Conservation (phyloP, 2,329 filamentous ascomycete species). For the Colletotrichum filicis region DNA sequence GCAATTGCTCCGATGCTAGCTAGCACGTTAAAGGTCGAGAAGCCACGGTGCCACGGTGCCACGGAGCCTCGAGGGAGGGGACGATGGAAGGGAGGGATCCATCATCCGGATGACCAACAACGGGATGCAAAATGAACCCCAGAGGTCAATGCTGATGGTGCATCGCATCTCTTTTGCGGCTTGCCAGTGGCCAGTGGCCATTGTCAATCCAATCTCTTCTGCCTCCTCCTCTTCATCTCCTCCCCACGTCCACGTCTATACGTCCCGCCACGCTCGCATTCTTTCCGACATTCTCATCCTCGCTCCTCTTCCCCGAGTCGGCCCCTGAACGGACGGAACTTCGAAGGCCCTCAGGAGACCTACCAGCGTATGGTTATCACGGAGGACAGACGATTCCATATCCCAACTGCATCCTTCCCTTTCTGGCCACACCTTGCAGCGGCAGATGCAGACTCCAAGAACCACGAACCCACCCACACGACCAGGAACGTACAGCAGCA, state of each 20-base stretch:
- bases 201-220: background rate
- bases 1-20: background rate
- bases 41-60: background rate
- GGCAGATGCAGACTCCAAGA: constrained; percentile 26
- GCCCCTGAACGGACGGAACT: background rate
- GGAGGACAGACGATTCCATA: background rate
- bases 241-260: background rate
- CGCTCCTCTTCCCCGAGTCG: background rate
- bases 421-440: constrained; percentile 25
- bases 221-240: background rate
- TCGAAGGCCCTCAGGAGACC: background rate
- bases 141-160: constrained; percentile 17
- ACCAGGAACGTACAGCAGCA: background rate
- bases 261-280: background rate
- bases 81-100: no score
- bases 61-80: background rate
- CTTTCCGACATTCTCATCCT: background rate
- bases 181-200: background rate
- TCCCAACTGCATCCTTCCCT: constrained; percentile 1
- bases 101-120: background rate
- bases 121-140: constrained; percentile 1
- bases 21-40: background rate
- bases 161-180: background rate
- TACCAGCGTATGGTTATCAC: background rate
- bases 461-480: background rate